phyloP scores from a whole-genome alignment of 495 filamentous ascomycete genomes.

The Tuber brumale region DNA sequence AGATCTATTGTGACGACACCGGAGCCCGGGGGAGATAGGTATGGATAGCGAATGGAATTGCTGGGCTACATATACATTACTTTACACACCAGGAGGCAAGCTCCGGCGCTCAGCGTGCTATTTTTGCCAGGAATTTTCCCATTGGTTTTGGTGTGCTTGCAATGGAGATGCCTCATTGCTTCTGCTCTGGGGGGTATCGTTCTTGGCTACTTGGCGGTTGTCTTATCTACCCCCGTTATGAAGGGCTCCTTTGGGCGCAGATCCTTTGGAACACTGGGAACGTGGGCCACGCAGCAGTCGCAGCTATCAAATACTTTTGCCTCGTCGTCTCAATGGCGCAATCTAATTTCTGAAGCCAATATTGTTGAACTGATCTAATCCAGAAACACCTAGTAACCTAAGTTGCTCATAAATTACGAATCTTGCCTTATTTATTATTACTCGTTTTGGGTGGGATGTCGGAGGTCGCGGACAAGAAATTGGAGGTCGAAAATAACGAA shows the following conservation, averaged over 20 bases:
- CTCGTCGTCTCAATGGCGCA: neutral
- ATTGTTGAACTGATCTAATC: neutral
- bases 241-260: neutral
- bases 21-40: neutral
- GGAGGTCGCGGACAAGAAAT: too few relatives aligned
- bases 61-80: neutral
- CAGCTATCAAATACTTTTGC: neutral
- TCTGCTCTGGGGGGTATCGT: neutral
- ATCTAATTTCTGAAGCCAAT: neutral
- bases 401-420: neutral
- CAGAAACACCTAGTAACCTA: too few relatives aligned
- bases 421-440: neutral
- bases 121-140: neutral
- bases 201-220: neutral
- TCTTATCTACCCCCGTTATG: neutral
- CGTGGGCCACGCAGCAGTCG: neutral
- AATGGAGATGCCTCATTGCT: neutral
- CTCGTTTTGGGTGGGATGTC: neutral
- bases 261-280: neutral
- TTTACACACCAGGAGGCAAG: neutral
- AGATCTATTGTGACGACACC: neutral
- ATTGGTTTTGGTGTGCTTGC: neutral
- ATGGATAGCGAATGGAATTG: neutral
- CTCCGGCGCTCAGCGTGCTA: neutral
- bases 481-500: too few relatives aligned